phyloP scores from a whole-genome alignment of 2,329 filamentous ascomycete species.

The Chaetomiaceae sp. region DNA sequence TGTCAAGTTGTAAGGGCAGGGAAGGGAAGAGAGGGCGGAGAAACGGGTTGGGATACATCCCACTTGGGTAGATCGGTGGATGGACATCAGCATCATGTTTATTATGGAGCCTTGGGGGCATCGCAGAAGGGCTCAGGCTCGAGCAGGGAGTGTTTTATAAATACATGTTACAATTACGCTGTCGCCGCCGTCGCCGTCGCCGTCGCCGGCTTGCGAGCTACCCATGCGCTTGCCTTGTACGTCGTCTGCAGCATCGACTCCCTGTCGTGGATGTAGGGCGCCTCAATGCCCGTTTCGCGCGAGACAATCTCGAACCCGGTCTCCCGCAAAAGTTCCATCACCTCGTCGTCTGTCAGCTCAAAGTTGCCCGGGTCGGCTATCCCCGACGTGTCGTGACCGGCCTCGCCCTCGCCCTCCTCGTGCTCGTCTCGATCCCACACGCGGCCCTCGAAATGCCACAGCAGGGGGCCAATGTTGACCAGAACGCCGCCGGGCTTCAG shows the following conservation, averaged over 20 bases:
- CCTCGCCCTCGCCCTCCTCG: constrained; percentile 47
- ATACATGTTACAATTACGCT: too few relatives aligned
- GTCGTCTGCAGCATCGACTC: constrained; percentile 80
- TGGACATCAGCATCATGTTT: too few relatives aligned
- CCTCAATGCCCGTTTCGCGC: constrained; percentile 54
- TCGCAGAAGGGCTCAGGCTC: too few relatives aligned
- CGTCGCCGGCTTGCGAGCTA: constrained; percentile 63
- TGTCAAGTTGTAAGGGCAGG: constrained; percentile 38
- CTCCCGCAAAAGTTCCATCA: constrained; percentile 66
- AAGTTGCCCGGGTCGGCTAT: constrained; percentile 88
- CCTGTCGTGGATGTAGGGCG: constrained; percentile 83
- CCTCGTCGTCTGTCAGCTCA: constrained; percentile 85
- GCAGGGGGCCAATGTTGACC: constrained; percentile 82
- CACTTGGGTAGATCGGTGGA: too few relatives aligned
- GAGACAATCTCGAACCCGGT: constrained; percentile 73
- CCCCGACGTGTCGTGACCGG: constrained; percentile 52
- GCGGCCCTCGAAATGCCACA: constrained; percentile 92
- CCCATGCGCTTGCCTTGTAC: constrained; percentile 79
- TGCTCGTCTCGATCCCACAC: constrained; percentile 55
- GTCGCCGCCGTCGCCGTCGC: too few relatives aligned
- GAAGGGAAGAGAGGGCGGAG: background rate
- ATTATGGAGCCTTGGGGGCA: too few relatives aligned
- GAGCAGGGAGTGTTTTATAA: too few relatives aligned
- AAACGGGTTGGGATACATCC: too few relatives aligned
- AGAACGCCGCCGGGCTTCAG: constrained; percentile 73